These are phyloP conservation scores for Kwoniella mangroviensis DNA, from an alignment of 768 basidiomycete species.

Conservation along the genomic window DNA sequence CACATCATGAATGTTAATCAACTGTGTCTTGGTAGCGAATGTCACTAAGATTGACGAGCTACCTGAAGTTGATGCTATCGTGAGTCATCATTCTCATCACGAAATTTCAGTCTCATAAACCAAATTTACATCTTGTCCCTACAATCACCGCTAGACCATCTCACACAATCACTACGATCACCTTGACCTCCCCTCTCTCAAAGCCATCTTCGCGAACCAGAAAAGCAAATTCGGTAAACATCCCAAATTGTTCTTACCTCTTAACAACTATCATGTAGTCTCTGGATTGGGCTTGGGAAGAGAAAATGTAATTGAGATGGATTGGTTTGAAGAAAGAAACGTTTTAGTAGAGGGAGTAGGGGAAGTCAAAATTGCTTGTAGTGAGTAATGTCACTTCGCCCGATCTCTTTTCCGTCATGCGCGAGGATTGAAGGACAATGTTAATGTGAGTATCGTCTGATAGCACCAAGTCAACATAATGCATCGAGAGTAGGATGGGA, in stretches of 20 bases:
- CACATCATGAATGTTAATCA: not conserved
- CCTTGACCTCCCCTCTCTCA: slow-evolving; percentile 41
- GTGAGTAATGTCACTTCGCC: too few relatives aligned
- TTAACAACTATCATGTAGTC: slow-evolving; percentile 62
- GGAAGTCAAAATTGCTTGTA: slow-evolving; percentile 44
- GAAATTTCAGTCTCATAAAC: too few relatives aligned
- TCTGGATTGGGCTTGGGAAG: slow-evolving; percentile 56
- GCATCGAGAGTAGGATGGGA: slow-evolving; percentile 64
- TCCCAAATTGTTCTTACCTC: slow-evolving; percentile 67
- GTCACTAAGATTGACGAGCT: slow-evolving; percentile 65
- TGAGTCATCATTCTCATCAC: slow-evolving; percentile 26
- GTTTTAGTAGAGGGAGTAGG: slow-evolving; percentile 47
- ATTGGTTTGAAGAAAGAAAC: slow-evolving; percentile 68
- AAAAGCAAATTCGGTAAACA: slow-evolving; percentile 61
- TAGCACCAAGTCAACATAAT: slow-evolving; percentile 65
- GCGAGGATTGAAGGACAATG: too few relatives aligned
- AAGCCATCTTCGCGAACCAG: slow-evolving; percentile 25
- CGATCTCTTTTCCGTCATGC: too few relatives aligned
- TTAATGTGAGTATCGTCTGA: not conserved
- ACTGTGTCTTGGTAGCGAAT: slow-evolving; percentile 45
- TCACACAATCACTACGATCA: slow-evolving; percentile 62
- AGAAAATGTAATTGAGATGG: slow-evolving; percentile 63
- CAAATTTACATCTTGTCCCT: not conserved
- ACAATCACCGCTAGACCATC: slow-evolving; percentile 58
- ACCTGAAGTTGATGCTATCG: slow-evolving; percentile 68